Base-by-base conservation (phyloP, 371 early-diverging fungal genomes). In the Nematocida parisii region DNA sequence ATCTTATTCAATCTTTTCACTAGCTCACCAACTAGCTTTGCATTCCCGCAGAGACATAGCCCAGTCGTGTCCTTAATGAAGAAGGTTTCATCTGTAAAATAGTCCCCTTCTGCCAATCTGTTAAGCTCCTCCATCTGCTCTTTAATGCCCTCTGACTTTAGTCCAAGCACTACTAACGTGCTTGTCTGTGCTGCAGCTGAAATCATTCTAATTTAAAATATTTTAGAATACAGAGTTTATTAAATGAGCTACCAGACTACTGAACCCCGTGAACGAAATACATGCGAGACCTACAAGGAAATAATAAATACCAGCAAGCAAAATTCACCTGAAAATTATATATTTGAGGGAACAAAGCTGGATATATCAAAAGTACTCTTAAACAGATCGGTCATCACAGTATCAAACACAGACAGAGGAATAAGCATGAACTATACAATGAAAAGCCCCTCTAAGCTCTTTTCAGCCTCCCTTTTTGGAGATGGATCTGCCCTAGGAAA, bases 401-500 rank as follows among this genome's bases (percentile, higher is more conserved):
- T 77, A 5, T 68, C 70, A 11, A 77, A 77, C 47, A 55, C 57
- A 42, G 80, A 77, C 13, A 45, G 40, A 39, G 80, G 80, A 7
- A 4, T 77, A 40, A 70, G 67, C 44, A 22, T 67, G 50, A 77
- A 77, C 68, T 77, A 77, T 60, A n/a, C 70, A 4, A 7, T 77
- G 42, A 54, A 47, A 4, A 42, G 20, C 1, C 5, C 27, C n/a
- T 39, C 55, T n/a, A 46, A 54, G 40, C n/a, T 71, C 1, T 61
- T 77, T 22, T 55, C 67, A n/a, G 80, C 27, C 39, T 44, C 56
- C 56, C 2, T 70, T 7, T 77, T 66, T 58, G 47, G 68, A 0
- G 66, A 77, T 56, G 80, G 80, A 2, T 44, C 80, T 56, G 45
- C 70, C 39, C 44, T 70, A 18, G 71, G 80, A 44, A 77, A 77